A percentile compares a stretch with the other conserved stretches of the same genome.
Evolutionary conservation across 495 filamentous ascomycete genomes (phyloP).

Genomic region (Penicillium psychrofluorescens): DNA sequence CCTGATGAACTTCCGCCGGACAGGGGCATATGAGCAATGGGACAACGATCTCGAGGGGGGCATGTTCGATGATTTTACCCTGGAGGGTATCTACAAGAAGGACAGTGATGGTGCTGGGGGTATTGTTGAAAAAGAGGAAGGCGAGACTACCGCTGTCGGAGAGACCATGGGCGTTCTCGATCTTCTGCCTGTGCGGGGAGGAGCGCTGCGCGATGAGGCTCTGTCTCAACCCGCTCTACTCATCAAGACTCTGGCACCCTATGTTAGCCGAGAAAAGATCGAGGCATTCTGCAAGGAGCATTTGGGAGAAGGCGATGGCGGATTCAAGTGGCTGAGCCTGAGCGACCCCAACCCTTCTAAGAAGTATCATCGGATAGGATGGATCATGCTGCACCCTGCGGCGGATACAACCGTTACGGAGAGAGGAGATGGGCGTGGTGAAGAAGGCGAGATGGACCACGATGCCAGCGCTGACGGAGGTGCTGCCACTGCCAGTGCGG

Average conservation of each 20-base stretch:
- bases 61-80: constrained; percentile 84
- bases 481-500: constrained; percentile 37
- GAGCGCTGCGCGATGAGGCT: constrained; percentile 77
- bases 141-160: constrained; percentile 79
- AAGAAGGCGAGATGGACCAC: constrained; percentile 50
- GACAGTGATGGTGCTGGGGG: constrained; percentile 85
- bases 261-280: constrained; percentile 88
- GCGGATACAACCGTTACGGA: constrained; percentile 52
- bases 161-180: constrained; percentile 91
- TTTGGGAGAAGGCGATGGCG: constrained; percentile 75
- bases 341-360: constrained; percentile 96
- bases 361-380: constrained; percentile 95
- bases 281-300: constrained; percentile 91
- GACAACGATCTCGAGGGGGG: constrained; percentile 73
- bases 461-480: constrained; percentile 22
- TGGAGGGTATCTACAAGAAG: constrained; percentile 92
- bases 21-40: constrained; percentile 70
- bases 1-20: constrained; percentile 65
- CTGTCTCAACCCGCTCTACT: constrained; percentile 81
- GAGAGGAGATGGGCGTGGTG: constrained; percentile 53
- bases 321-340: constrained; percentile 84
- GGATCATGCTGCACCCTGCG: constrained; percentile 88
- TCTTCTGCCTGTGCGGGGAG: constrained; percentile 69
- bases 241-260: constrained; percentile 96
- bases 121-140: constrained; percentile 88